Evolutionary conservation across 352 stramenopile genomes (phyloP).

Genomic region (Discostella stelligera): DNA sequence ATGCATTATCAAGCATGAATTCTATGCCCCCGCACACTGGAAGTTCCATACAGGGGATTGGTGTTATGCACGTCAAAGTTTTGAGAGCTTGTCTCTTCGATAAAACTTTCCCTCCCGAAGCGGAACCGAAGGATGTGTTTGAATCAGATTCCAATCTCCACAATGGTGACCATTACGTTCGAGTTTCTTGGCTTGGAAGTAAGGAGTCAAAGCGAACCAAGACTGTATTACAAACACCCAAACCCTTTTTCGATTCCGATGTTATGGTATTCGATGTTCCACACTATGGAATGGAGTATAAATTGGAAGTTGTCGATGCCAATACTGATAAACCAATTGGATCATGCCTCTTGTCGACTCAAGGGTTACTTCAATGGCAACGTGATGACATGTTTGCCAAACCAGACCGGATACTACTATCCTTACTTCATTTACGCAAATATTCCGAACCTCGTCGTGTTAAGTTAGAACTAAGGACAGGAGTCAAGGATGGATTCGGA

Average conservation of each 20-base stretch:
- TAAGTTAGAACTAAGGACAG: slow-evolving; percentile 61
- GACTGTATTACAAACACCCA: slow-evolving; percentile 67
- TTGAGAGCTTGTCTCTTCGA: slow-evolving; percentile 69
- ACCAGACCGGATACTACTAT: slow-evolving; percentile 44
- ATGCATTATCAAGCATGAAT: slow-evolving; percentile 5
- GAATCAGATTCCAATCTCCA: slow-evolving; percentile 50
- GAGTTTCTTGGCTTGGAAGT: slow-evolving; percentile 61
- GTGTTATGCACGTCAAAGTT: slow-evolving; percentile 64
- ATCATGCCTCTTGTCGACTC: slow-evolving; percentile 63
- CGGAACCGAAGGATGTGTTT: slow-evolving; percentile 53
- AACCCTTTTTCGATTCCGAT: slow-evolving; percentile 72
- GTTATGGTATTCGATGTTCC: slow-evolving; percentile 67
- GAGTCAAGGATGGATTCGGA: slow-evolving; percentile 69
- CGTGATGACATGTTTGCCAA: slow-evolving; percentile 55
- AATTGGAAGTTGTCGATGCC: slow-evolving; percentile 76
- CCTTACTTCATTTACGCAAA: slow-evolving; percentile 48
- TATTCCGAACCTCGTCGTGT: slow-evolving; percentile 45
- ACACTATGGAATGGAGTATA: slow-evolving; percentile 63
- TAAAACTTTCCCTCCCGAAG: slow-evolving; percentile 50
- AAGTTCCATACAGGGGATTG: slow-evolving; percentile 54
- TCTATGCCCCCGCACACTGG: neutral
- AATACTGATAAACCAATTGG: slow-evolving; percentile 74
- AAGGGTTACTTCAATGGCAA: slow-evolving; percentile 76
- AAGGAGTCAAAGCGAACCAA: slow-evolving; percentile 61
- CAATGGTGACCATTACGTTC: slow-evolving; percentile 76